These are phyloP conservation scores for Neonectria punicea DNA, from an alignment of 2,329 filamentous ascomycete species.

Conservation along the genomic window DNA sequence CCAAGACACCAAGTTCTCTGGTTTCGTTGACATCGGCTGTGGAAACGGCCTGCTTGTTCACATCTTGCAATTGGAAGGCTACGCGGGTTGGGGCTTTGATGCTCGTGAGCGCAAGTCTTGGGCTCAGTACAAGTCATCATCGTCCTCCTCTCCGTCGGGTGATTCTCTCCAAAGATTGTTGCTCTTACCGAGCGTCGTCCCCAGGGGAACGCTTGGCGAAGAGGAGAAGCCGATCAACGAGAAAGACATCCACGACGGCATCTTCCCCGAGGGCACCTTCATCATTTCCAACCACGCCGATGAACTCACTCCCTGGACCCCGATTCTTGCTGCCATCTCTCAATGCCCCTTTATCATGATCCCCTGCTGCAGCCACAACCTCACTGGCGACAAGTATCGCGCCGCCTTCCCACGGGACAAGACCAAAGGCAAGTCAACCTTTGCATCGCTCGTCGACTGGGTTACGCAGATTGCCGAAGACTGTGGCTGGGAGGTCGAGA, in stretches of 20 bases:
- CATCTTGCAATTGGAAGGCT: conserved; percentile 83
- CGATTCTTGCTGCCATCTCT: conserved; percentile 81
- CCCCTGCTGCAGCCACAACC: conserved; percentile 91
- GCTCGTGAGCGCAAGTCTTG: conserved; percentile 88
- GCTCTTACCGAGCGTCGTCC: conserved; percentile 59
- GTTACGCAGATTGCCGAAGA: conserved; percentile 74
- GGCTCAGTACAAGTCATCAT: conserved; percentile 69
- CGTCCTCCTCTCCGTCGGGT: conserved; percentile 41
- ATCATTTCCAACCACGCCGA: conserved; percentile 98
- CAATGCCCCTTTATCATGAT: conserved; percentile 89
- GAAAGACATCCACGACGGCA: conserved; percentile 63
- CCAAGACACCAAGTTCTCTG: conserved; percentile 69
- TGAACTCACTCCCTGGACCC: conserved; percentile 96
- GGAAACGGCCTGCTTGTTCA: conserved; percentile 93
- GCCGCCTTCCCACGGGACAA: conserved; percentile 67
- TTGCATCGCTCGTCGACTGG: conserved; percentile 86
- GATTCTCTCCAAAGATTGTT: conserved; percentile 57
- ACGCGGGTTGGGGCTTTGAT: conserved; percentile 89
- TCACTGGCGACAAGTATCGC: conserved; percentile 80
- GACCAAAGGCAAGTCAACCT: conserved; percentile 72
- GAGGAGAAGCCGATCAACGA: conserved; percentile 25
- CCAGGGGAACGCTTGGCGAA: conserved; percentile 24
- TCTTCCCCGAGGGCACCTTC: conserved; percentile 81
- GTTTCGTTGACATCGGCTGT: conserved; percentile 96
- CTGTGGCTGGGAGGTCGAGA: conserved; percentile 81